phyloP scores from a whole-genome alignment of 768 basidiomycete genomes.

The Mycena latifolia region DNA sequence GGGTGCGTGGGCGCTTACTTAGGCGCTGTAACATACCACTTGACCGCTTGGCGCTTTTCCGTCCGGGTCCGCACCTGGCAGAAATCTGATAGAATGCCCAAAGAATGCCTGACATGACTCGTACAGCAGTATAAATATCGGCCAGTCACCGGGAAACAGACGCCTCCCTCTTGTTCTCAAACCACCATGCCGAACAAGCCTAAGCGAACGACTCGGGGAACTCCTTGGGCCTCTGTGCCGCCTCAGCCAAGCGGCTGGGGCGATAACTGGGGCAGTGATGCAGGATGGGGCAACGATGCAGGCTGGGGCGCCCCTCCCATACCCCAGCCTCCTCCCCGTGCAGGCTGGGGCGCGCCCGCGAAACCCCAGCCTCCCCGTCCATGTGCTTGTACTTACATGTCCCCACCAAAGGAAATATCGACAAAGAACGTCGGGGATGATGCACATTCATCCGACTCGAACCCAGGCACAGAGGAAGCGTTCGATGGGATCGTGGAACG shows the following conservation, averaged over 20 bases:
- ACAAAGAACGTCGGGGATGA: slow-evolving; percentile 7
- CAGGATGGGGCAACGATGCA: no score
- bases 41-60: slow-evolving; percentile 3
- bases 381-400: slow-evolving; percentile 1
- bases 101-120: not conserved
- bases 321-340: not conserved
- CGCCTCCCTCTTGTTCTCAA: not conserved
- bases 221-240: no score
- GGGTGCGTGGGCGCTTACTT: no score
- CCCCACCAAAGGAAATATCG: not conserved
- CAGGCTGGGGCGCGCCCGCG: not conserved
- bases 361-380: not conserved
- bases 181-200: not conserved
- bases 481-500: slow-evolving; percentile 28
- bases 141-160: not conserved
- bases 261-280: no score
- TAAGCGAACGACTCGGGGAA: no score
- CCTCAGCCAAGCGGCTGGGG: no score
- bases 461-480: slow-evolving; percentile 11
- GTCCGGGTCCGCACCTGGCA: not conserved
- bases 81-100: no score
- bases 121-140: not conserved
- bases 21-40: no score
- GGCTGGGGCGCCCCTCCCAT: not conserved
- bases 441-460: slow-evolving; percentile 9